Conservation (phyloP, 2,329 filamentous ascomycete species). For the Metarhizium album region DNA sequence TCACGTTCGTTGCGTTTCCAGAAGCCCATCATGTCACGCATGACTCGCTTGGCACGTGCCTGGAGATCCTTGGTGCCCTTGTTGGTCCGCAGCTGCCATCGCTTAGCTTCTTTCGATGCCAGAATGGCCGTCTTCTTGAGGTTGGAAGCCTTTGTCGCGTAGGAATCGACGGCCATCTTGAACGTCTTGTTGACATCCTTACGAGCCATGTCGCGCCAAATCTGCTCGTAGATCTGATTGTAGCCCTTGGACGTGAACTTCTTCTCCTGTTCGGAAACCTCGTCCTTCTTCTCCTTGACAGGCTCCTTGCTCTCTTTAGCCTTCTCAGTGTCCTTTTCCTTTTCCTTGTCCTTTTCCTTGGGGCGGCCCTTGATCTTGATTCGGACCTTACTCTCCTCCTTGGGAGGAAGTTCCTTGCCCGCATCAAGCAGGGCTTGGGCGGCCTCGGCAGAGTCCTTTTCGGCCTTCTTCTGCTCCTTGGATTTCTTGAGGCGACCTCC, state of each 20-base stretch:
- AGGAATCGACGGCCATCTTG: slow-evolving; percentile 76
- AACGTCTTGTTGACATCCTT: slow-evolving; percentile 91
- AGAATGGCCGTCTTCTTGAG: slow-evolving; percentile 95
- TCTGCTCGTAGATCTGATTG: slow-evolving; percentile 94
- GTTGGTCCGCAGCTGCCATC: slow-evolving; percentile 96
- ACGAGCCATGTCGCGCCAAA: slow-evolving; percentile 86
- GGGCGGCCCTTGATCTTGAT: slow-evolving; percentile 50
- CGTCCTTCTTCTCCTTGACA: slow-evolving; percentile 41
- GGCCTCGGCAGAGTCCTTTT: slow-evolving; percentile 73
- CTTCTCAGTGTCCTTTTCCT: slow-evolving; percentile 30
- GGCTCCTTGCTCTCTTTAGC: slow-evolving; percentile 31
- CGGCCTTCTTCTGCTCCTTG: slow-evolving; percentile 73
- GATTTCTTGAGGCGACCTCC: slow-evolving; percentile 78
- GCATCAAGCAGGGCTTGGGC: slow-evolving; percentile 77
- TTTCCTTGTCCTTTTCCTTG: slow-evolving; percentile 35
- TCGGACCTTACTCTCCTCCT: slow-evolving; percentile 49
- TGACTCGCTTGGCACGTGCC: slow-evolving; percentile 90
- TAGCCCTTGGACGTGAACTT: slow-evolving; percentile 83
- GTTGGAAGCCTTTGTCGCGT: slow-evolving; percentile 84
- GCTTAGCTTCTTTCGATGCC: slow-evolving; percentile 90
- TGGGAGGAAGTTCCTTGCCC: slow-evolving; percentile 55
- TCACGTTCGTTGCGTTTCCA: slow-evolving; percentile 99
- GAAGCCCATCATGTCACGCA: slow-evolving; percentile 99
- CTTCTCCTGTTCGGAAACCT: slow-evolving; percentile 44
- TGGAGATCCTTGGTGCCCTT: slow-evolving; percentile 98